phyloP scores from a whole-genome alignment of 2,329 filamentous ascomycete species.

The Colletotrichum echinochloae region DNA sequence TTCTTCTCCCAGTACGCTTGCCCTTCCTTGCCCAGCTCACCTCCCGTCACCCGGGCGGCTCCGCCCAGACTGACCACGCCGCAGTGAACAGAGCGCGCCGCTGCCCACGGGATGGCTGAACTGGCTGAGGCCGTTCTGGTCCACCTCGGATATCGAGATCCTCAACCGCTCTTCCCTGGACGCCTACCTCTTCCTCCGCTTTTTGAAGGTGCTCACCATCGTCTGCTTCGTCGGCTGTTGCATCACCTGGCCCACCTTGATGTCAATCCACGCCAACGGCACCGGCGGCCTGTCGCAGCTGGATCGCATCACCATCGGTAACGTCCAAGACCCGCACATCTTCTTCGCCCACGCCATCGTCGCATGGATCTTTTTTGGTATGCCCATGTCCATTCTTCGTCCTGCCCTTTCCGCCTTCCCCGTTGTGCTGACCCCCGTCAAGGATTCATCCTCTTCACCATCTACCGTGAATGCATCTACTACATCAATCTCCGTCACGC shows the following conservation, averaged over 20 bases:
- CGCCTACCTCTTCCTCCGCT: constrained; percentile 90
- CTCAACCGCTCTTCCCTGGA: constrained; percentile 94
- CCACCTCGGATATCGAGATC: constrained; percentile 79
- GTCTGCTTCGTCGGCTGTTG: constrained; percentile 84
- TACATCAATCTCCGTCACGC: constrained; percentile 95
- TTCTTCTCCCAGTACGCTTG: constrained; percentile 61
- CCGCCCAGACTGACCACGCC: neutral
- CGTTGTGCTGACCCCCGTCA: neutral
- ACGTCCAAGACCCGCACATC: constrained; percentile 68
- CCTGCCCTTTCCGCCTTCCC: neutral
- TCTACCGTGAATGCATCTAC: constrained; percentile 91
- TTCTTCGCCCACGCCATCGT: constrained; percentile 86
- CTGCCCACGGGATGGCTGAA: constrained; percentile 72
- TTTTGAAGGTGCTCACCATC: constrained; percentile 69
- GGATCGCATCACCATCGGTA: constrained; percentile 64
- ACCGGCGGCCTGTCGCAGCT: constrained; percentile 75
- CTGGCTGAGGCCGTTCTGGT: constrained; percentile 77
- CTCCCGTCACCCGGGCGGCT: too few species aligned
- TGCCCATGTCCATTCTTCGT: neutral
- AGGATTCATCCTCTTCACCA: constrained; percentile 87
- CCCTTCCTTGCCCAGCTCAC: too few species aligned
- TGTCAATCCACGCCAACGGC: constrained; percentile 86
- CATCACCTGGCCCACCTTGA: constrained; percentile 88
- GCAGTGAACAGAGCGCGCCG: constrained; percentile 33
- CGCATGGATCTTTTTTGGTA: constrained; percentile 82